phyloP scores from a whole-genome alignment of 257 asterid genomes.

The Jaltomata sinuosa region DNA sequence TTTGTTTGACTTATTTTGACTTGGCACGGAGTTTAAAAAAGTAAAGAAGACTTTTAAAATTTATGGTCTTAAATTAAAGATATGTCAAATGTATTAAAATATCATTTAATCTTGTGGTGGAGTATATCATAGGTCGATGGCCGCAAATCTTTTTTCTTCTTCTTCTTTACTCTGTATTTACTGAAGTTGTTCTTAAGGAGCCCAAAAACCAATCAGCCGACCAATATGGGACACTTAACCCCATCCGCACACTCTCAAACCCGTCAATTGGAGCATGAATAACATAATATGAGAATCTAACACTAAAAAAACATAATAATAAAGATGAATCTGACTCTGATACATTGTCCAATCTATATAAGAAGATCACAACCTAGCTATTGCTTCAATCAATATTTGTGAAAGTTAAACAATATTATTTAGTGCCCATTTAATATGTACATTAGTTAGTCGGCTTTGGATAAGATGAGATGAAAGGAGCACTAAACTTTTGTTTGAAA shows the following conservation, averaged over 20 bases:
- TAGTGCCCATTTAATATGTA: not conserved
- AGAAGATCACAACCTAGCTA: no score
- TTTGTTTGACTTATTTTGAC: no score
- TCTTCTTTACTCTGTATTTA: no score
- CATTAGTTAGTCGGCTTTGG: not conserved
- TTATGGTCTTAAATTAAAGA: no score
- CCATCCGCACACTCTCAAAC: not conserved
- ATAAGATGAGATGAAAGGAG: not conserved
- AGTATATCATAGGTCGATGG: no score
- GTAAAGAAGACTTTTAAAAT: no score
- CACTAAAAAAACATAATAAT: not conserved
- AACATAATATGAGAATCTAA: not conserved
- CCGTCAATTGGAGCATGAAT: not conserved
- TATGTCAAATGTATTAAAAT: no score
- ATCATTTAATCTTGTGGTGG: no score
- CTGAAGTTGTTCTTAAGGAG: not conserved
- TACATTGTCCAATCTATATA: not conserved
- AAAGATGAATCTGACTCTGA: not conserved
- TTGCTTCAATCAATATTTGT: no score
- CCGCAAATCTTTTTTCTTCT: no score
- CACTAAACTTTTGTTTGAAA: not conserved
- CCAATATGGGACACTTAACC: not conserved
- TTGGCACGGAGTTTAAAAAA: no score
- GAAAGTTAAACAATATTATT: not conserved
- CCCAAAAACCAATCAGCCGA: not conserved